phyloP scores from a whole-genome alignment of 2,329 filamentous ascomycete genomes.

The Ceratocystis harringtonii region DNA sequence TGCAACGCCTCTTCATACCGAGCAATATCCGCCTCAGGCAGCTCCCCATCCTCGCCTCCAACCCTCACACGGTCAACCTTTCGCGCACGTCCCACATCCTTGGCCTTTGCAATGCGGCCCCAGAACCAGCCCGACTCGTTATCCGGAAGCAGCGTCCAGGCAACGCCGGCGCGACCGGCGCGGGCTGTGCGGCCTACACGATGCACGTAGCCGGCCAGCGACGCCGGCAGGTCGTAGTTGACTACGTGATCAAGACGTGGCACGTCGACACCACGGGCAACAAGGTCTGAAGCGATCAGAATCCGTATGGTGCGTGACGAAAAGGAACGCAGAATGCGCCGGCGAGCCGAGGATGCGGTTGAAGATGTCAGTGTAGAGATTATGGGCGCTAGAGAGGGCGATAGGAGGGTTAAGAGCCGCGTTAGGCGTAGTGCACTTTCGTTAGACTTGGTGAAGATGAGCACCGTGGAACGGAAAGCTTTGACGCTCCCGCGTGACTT shows the following conservation, averaged over 20 bases:
- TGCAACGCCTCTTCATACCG: constrained; percentile 43
- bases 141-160: constrained; percentile 76
- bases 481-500: constrained; percentile 17
- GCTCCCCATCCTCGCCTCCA: constrained; percentile 26
- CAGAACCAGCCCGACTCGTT: constrained; percentile 85
- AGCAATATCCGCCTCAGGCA: constrained; percentile 32
- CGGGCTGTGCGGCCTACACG: constrained; percentile 82
- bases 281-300: constrained; percentile 83
- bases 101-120: constrained; percentile 55
- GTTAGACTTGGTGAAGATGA: constrained; percentile 86
- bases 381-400: constrained; percentile 39
- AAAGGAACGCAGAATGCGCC: constrained; percentile 54
- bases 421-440: constrained; percentile 77
- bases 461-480: constrained; percentile 32
- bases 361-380: constrained; percentile 65
- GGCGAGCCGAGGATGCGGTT: constrained; percentile 54
- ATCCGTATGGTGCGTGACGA: constrained; percentile 53
- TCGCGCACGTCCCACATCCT: constrained; percentile 31
- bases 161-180: constrained; percentile 58
- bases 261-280: constrained; percentile 78
- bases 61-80: constrained; percentile 35
- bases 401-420: constrained; percentile 56
- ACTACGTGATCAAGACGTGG: constrained; percentile 66
- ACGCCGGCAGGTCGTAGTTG: constrained; percentile 83
- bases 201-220: constrained; percentile 72